Base-by-base conservation (phyloP, 1,284 basidiomycete species). In the Spongispora temasekensis region DNA sequence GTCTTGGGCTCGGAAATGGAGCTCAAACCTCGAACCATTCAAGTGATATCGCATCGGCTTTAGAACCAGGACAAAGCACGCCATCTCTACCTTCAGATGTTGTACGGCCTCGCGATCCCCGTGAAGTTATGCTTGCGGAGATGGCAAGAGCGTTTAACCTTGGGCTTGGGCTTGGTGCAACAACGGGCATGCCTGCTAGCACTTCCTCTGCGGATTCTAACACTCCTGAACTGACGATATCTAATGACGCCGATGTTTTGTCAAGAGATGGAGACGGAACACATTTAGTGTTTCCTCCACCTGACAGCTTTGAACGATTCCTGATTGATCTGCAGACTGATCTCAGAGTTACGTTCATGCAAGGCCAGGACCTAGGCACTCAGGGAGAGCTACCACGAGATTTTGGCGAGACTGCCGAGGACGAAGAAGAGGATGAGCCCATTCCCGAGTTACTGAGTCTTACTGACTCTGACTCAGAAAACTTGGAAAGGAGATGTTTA, bases 221-320 rank as follows among this genome's bases (percentile, higher is more conserved):
- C 23, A 28, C 53, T 50, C 12, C 59, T 12, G 69, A 68, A 15
- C 61, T 35, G 15, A 10, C 56, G 17, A 32, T 37, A 4, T 42
- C 60, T 13, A 65, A 60, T 53, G 51, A 55, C 21, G 53, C 19
- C 3, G 58, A 61, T 56, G 50, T 13, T 37, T 25, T 13, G 15
- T 28, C 54, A 27, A 58, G 56, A 44, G 68, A 63, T n/a, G 55
- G 59, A 48, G 59, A 64, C 51, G 32, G 60, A 58, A 68, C 65
- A 51, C 61, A 61, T 28, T 50, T 63, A 2, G 37, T 66, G 1
- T 62, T 79, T n/a, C 85, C 88, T 2, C 78, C 83, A 2, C 87
- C 88, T 65, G 88, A 86, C 59, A 88, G 85, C 66, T 92, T 92
- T 68, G 90, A 91, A 67, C 81, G 87, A 37, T 92, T 92, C 76